Base-by-base conservation (phyloP, 257 asterid genomes). In the Nicotiana benthamiana region DNA sequence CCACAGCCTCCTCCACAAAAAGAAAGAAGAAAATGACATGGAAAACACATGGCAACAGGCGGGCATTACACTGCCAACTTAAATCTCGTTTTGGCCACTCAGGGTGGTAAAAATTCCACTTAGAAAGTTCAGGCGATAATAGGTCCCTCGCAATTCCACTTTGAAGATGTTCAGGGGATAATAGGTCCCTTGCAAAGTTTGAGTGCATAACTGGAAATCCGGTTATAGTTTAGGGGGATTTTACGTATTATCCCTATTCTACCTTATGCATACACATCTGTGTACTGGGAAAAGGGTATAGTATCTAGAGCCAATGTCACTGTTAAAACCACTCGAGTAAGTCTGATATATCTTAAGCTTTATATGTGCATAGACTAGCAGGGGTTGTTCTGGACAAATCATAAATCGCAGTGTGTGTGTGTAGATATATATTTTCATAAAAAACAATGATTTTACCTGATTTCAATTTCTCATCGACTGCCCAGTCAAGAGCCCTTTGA, bases 401-500 rank as follows among this genome's bases (percentile, higher is more conserved):
- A 3, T 70, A 43, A 43, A 43, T 40, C 20, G 2, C 0, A 36
- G 10, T 7, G 46, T 36, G 46, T 34, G 9, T 36, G 9, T 36
- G 10, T 36, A 0, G 7, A 0, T 7, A 0, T 5, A 34, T 36
- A 1, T 46, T 46, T 24, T 48, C 17, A 24, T 48, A 72, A 36
- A 48, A 74, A 46, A 15, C 9, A 81, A 43, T 13, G 56, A 7
- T 51, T 67, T 32, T 84, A 95, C 99, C 99, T 82, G 98, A 92
- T 84, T 92, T 93, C 82, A 93, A 83, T 88, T 93, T 93, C 90
- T 89, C 97, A 60, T 89, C 91, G 75, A 89, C 80, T 64, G 98
- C 98, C 95, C 96, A 92, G 84, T 93, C 95, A 84, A 96, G 91
- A 80, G 96, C 97, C 87, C 87, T 90, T 84, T 83, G 97, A 86